These are phyloP conservation scores for Castanea mollissima DNA, from an alignment of 306 rosid species.

Conservation along the genomic window DNA sequence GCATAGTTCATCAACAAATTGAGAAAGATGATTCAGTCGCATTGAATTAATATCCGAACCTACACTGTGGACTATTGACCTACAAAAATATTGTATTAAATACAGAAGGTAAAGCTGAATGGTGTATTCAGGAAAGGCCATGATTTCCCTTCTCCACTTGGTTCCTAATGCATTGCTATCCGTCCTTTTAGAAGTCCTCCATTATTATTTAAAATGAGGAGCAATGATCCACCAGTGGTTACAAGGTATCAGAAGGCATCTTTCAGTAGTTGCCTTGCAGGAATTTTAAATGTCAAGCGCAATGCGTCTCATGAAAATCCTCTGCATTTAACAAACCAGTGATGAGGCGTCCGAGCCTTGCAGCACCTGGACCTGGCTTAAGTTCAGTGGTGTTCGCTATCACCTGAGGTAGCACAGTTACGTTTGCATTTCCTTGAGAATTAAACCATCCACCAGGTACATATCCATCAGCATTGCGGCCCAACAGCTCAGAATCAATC, in stretches of 20 bases:
- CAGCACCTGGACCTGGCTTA: constrained; percentile 65
- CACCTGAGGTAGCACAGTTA: constrained; percentile 17
- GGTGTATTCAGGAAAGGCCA: constrained; percentile 24
- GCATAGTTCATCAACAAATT: constrained; percentile 4
- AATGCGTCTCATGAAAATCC: constrained; percentile 52
- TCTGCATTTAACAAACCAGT: constrained; percentile 55
- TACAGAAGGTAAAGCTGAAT: constrained; percentile 18
- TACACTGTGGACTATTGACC: constrained; percentile 31
- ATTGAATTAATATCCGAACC: constrained; percentile 24
- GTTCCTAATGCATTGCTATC: constrained; percentile 28
- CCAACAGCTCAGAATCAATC: constrained; percentile 58
- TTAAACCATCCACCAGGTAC: constrained; percentile 61
- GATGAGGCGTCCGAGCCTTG: constrained; percentile 53
- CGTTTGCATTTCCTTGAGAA: constrained; percentile 24
- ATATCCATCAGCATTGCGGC: constrained; percentile 51
- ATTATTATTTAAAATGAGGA: constrained; percentile 11
- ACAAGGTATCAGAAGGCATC: constrained; percentile 19
- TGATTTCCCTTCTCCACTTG: constrained; percentile 22
- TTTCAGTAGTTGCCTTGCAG: constrained; percentile 8
- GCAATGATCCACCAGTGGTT: constrained; percentile 18
- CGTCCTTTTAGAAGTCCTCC: constrained; percentile 28
- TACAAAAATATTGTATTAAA: constrained; percentile 37
- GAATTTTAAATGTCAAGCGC: constrained; percentile 37
- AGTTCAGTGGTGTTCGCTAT: constrained; percentile 46
- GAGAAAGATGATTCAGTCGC: constrained; percentile 21